Evolutionary conservation across 1,284 basidiomycete species (phyloP), one percentile per base, ranked within the genome.

Genomic region (Tilletia caries): DNA sequence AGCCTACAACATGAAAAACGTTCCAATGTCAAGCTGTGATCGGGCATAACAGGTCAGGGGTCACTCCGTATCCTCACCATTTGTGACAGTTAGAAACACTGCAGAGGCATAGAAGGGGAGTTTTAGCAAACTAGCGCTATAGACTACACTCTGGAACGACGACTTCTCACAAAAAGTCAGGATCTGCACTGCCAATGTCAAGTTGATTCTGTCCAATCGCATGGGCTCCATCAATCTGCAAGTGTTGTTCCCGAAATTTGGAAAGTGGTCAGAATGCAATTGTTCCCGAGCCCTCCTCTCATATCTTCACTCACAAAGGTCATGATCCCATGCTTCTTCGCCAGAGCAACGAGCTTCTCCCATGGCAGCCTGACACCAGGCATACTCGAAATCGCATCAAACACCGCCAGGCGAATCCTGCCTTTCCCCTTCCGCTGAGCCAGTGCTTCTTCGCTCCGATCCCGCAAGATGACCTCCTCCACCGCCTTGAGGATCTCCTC

Each of bases 1-100:
- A 93, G 84, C 92, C 92, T 62, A 29, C 25, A 62, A 93, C 82
- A 93, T 94, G 85, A 93, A 91, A 75, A 89, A 90, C 79, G 92
- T 92, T 1, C 25, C 50, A 15, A 67, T 68, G 65, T 27, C 43
- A 41, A n/a, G 23, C 27, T 2, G 27, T 8, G 25, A 41, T 27
- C 20, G 50, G 34, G 15, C 29, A 37, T 2, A 46, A 3, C 58
- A 27, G 27, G 34, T n/a, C n/a, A n/a, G n/a, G n/a, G n/a, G n/a
- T n/a, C n/a, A n/a, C n/a, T 54, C 20, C 12, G n/a, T 41, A 41
- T 6, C 4, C 67, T 60, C 18, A 69, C 73, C 75, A 73, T 62
- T 74, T 74, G 71, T 76, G 75, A 50, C 75, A 76, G 68, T 76
- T 76, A 58, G 67, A 67, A 50, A 75, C 71, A 67, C 58, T 62